Evolutionary conservation across 2,329 filamentous ascomycete species (phyloP), one percentile per base, ranked within the genome.

Genomic region (Pseudocercospora fuligena): DNA sequence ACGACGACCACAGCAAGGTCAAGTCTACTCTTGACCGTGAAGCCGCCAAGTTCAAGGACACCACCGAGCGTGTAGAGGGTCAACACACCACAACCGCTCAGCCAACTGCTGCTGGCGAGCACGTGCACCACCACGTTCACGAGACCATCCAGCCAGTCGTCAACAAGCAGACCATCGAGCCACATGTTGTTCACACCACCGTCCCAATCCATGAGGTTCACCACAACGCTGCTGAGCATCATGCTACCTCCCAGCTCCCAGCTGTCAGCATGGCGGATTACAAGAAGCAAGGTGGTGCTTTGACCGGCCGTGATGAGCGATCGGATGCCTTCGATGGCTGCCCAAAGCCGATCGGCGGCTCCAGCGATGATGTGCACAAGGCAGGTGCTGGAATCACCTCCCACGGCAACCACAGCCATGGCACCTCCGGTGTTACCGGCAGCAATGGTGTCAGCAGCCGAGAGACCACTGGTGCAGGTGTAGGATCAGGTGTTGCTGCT

Each of bases 171-270:
- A 87, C 85, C 0, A 81, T 92, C 29, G 86, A 90, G 69, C 89
- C 89, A 1, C 83, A 87, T 16, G 74, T 92, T 3, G 83, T 92
- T 1, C 91, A 93, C 81, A 92, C 88, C 25, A 92, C 89, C 1
- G 83, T 90, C 0, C 90, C 90, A 0, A 84, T 93, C 49, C 90
- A 92, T 70, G 90, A 93, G 79, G 85, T 86, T 1, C 90, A 92
- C 75, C 88, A 92, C 73, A 87, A 89, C 60, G 82, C 86, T 14
- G 83, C 89, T 1, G 84, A 90, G 66, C 87, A 91, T 75, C 90
- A 93, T 74, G 82, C 84, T 51, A 85, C 88, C 1, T 88, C 89
- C 0, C 83, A 86, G 2, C 82, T 92, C 0, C 90, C 90, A 1
- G 78, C 86, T 11, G 88, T 92, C 75, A 87, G 82, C 40, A 83